These are phyloP conservation scores for Podospora conica DNA, from an alignment of 495 filamentous ascomycete species.

Conservation along the genomic window DNA sequence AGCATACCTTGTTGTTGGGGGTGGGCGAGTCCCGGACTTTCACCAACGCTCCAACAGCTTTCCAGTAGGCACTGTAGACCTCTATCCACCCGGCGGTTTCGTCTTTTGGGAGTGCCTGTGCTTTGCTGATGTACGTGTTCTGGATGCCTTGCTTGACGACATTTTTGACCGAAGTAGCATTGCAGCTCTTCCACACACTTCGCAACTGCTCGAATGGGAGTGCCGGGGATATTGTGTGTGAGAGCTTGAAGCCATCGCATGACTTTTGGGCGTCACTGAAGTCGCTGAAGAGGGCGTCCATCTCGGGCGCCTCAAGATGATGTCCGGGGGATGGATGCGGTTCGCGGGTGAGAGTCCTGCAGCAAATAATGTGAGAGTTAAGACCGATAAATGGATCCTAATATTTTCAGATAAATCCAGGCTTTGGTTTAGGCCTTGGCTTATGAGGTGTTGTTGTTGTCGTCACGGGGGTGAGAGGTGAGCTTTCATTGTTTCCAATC, in stretches of 20 bases:
- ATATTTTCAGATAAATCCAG: neutral
- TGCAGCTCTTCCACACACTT: conserved; percentile 58
- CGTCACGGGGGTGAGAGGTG: neutral
- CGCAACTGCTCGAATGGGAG: conserved; percentile 51
- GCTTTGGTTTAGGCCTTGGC: neutral
- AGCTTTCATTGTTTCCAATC: neutral
- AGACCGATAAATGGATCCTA: neutral
- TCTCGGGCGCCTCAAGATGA: conserved; percentile 23
- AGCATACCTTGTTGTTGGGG: conserved; percentile 30
- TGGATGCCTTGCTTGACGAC: conserved; percentile 59
- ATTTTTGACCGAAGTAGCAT: conserved; percentile 44
- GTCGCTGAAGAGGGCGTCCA: conserved; percentile 51
- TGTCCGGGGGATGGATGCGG: neutral
- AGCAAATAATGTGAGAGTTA: neutral
- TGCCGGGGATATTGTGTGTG: conserved; percentile 63
- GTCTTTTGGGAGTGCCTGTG: conserved; percentile 46
- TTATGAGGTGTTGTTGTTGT: neutral
- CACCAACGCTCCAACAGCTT: conserved; percentile 62
- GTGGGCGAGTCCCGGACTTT: conserved; percentile 39
- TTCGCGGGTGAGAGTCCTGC: neutral
- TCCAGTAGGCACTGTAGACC: conserved; percentile 78
- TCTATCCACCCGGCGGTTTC: conserved; percentile 75
- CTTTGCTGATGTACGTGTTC: conserved; percentile 35
- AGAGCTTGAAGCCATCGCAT: conserved; percentile 58
- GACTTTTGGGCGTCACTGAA: conserved; percentile 53